phyloP scores from a whole-genome alignment of 2,329 filamentous ascomycete species.

The Coniella vitis region DNA sequence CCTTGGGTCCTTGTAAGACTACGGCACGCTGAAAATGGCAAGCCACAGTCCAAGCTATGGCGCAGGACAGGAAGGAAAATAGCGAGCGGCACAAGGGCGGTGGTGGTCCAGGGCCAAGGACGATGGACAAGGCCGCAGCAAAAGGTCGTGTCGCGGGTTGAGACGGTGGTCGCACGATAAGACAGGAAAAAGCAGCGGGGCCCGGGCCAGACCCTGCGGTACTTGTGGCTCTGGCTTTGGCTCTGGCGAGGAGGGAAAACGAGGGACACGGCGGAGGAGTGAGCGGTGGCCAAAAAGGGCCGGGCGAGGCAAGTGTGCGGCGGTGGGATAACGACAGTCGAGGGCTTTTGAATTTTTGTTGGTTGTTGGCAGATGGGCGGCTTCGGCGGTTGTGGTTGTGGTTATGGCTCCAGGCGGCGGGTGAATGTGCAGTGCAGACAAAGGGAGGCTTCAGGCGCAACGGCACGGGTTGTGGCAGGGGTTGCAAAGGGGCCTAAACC shows the following conservation, averaged over 20 bases:
- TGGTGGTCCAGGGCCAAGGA: neutral
- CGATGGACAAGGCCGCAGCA: neutral
- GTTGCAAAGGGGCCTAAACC: neutral
- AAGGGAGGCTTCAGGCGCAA: neutral
- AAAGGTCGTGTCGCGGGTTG: slow-evolving; percentile 1
- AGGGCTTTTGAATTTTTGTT: neutral
- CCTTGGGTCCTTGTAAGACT: neutral
- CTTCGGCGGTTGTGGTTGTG: neutral
- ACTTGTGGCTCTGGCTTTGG: neutral
- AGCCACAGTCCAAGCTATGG: neutral
- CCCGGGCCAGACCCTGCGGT: neutral
- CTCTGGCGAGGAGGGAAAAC: neutral
- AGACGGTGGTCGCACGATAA: neutral
- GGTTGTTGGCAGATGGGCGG: neutral
- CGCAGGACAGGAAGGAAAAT: neutral
- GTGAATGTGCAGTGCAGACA: no score
- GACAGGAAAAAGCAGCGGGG: neutral
- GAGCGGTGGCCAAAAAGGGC: neutral
- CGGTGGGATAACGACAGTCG: neutral
- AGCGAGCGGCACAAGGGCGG: neutral
- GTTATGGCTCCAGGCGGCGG: no score
- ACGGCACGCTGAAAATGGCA: neutral
- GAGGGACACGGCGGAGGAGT: slow-evolving; percentile 10
- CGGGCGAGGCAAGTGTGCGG: no score
- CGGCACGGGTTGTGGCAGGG: neutral